Evolutionary conservation across 495 filamentous ascomycete species (phyloP).

Genomic region (Aspergillus cavernicola): DNA sequence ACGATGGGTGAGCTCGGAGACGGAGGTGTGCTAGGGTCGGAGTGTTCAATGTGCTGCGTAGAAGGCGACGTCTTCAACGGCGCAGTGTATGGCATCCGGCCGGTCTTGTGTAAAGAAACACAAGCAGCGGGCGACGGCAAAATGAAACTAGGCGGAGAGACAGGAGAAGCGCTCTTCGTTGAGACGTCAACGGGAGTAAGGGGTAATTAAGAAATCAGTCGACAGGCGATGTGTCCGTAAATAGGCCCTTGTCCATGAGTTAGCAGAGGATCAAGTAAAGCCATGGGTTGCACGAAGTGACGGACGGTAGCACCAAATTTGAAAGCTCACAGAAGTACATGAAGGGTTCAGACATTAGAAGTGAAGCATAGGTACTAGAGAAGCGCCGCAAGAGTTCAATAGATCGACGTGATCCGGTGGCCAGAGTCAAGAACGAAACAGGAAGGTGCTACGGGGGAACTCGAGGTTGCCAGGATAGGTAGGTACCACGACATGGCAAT

Average conservation of each 20-base stretch:
- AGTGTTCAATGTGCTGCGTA: conserved; percentile 60
- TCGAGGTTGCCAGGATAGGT: conserved; percentile 1
- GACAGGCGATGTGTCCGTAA: conserved; percentile 7
- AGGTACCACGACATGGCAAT: conserved; percentile 22
- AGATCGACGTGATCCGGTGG: neutral
- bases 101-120: conserved; percentile 43
- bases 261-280: conserved; percentile 1
- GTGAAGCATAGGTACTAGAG: neutral
- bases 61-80: conserved; percentile 77
- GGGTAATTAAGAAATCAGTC: conserved; percentile 9
- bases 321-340: conserved; percentile 4
- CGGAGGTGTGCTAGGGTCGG: conserved; percentile 55
- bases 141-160: neutral
- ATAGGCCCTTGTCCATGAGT: neutral
- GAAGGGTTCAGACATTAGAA: conserved; percentile 3
- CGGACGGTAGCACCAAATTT: conserved; percentile 1
- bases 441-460: conserved; percentile 1
- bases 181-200: conserved; percentile 6
- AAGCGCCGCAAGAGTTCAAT: neutral
- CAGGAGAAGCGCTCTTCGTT: neutral
- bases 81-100: conserved; percentile 90
- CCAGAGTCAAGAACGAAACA: neutral
- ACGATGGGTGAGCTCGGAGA: conserved; percentile 36
- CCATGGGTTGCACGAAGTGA: conserved; percentile 1
- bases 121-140: conserved; percentile 25